Conservation (phyloP, 768 basidiomycete species). For the Serendipita sp. region DNA sequence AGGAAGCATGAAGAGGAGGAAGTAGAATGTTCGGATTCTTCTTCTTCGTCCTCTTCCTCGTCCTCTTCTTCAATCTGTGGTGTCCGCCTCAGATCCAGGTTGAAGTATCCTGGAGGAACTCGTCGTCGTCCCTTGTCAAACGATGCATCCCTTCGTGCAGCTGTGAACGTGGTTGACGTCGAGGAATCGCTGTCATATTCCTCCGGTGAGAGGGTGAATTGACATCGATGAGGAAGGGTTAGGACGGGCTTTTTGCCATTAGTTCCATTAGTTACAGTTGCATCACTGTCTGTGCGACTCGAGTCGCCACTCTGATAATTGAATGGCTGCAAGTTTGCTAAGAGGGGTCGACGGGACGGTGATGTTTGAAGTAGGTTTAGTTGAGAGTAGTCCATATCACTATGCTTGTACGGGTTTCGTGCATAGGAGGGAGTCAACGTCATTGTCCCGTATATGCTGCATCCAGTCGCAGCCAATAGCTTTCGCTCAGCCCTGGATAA, state of each 20-base stretch:
- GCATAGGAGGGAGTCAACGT: background rate
- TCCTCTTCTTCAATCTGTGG: background rate
- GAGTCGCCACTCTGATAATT: too few species aligned
- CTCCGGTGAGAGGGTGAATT: conserved; percentile 1
- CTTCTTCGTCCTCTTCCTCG: background rate
- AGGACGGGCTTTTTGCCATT: background rate
- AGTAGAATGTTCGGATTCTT: too few species aligned
- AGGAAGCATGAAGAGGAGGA: background rate
- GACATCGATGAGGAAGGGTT: background rate
- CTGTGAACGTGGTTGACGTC: background rate
- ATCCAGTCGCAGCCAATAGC: background rate
- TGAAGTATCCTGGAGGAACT: background rate
- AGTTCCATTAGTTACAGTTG: too few species aligned
- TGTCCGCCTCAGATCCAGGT: background rate
- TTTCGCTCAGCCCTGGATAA: background rate
- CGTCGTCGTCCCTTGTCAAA: background rate
- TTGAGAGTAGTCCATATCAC: background rate
- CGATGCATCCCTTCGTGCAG: background rate
- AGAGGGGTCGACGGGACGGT: too few species aligned
- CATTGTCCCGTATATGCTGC: background rate
- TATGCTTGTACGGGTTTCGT: background rate
- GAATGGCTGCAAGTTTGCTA: too few species aligned
- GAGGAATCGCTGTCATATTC: background rate
- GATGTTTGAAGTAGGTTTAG: too few species aligned
- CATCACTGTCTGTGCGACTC: too few species aligned